phyloP scores from a whole-genome alignment of 176 grass and related monocot species.

The Thalia dealbata region DNA sequence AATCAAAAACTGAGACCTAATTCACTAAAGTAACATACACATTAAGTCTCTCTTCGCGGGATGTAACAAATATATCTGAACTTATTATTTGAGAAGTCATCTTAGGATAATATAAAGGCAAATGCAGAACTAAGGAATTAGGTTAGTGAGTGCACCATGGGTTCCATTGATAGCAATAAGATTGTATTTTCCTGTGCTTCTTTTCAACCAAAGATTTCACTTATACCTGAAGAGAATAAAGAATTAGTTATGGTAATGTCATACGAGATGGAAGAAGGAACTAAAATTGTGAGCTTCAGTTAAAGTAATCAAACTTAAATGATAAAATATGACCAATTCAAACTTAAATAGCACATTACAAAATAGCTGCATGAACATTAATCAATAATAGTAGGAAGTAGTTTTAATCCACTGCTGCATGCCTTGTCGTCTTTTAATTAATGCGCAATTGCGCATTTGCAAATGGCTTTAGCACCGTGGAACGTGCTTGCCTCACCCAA shows the following conservation, averaged over 20 bases:
- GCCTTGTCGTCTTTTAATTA: too few relatives aligned
- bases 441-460: too few relatives aligned
- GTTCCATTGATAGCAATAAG: constrained; percentile 23
- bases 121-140: background rate
- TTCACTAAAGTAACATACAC: too few relatives aligned
- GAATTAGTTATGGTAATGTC: background rate
- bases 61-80: background rate
- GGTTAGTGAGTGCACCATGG: constrained; percentile 1
- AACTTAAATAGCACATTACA: too few relatives aligned
- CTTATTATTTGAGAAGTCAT: background rate
- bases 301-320: too few relatives aligned
- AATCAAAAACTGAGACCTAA: too few relatives aligned
- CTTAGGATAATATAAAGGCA: background rate
- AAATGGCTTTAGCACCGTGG: background rate
- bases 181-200: constrained; percentile 10
- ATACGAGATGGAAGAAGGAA: background rate
- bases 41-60: too few relatives aligned
- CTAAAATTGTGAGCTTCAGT: too few relatives aligned
- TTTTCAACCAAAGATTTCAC: constrained; percentile 14
- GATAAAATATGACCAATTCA: too few relatives aligned
- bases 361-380: too few relatives aligned
- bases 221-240: constrained; percentile 6
- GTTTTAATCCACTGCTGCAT: too few relatives aligned
- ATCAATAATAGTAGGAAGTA: too few relatives aligned
- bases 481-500: background rate